Percentiles rank a stretch among this genome's conserved stretches.
phyloP scores from a whole-genome alignment of 169 alveolate species.

The Plasmodium sp. region DNA sequence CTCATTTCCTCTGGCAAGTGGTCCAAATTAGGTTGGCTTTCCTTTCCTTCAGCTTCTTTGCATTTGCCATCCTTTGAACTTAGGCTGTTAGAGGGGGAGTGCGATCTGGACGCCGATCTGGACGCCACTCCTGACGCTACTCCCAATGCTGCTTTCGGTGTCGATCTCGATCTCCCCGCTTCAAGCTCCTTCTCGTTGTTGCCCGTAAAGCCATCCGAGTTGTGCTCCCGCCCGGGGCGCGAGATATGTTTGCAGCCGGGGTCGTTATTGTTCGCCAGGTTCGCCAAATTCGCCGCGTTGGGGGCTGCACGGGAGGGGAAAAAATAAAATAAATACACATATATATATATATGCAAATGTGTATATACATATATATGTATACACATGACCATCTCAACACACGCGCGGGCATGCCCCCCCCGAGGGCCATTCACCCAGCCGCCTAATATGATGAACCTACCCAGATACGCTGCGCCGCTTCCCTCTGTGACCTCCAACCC shows the following conservation, averaged over 20 bases:
- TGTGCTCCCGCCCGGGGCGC: background rate
- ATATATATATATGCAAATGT: background rate
- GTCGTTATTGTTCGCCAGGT: background rate
- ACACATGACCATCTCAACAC: background rate
- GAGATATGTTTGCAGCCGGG: background rate
- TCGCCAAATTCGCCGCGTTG: background rate
- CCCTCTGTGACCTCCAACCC: background rate
- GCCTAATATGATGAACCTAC: background rate
- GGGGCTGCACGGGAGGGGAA: background rate
- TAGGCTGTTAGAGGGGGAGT: constrained; percentile 10
- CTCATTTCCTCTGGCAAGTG: background rate
- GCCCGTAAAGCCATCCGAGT: background rate
- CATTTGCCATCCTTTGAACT: background rate
- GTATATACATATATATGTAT: background rate
- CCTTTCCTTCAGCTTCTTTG: constrained; percentile 11
- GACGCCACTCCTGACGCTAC: background rate
- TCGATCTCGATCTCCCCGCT: background rate
- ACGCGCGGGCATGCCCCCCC: background rate
- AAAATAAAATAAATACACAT: background rate
- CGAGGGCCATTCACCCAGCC: background rate
- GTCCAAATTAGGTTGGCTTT: background rate
- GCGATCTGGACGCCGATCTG: constrained; percentile 16
- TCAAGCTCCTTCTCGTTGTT: background rate
- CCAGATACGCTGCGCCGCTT: background rate
- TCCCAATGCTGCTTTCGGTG: background rate